Percentiles rank a stretch among this genome's conserved stretches.
These are phyloP conservation scores for Sugiyamaella pinicola DNA, from an alignment of 1,139 yeast genomes.

Conservation along the genomic window DNA sequence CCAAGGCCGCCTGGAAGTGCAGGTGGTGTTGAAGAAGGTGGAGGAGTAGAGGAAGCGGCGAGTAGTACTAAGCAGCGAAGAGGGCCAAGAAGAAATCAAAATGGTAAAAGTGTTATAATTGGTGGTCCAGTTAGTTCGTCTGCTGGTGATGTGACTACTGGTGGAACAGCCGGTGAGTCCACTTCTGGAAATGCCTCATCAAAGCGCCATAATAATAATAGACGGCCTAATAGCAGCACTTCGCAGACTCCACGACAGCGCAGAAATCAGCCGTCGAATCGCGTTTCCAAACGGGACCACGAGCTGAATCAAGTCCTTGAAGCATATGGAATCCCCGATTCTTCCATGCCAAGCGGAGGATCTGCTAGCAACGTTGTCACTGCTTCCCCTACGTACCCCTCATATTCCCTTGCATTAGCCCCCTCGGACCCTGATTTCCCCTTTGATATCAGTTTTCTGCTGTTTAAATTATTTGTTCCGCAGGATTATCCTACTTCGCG, in stretches of 20 bases:
- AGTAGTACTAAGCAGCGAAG: background rate
- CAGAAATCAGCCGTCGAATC: background rate
- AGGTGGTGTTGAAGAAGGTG: background rate
- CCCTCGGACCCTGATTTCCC: slow-evolving; percentile 81
- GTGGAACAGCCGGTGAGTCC: background rate
- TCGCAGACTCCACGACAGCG: background rate
- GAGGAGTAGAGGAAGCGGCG: background rate
- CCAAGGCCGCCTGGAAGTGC: too few species aligned
- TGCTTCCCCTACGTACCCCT: slow-evolving; percentile 3
- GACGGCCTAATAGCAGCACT: background rate
- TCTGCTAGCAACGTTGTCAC: too few species aligned
- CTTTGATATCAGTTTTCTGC: slow-evolving; percentile 56
- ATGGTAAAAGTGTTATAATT: background rate
- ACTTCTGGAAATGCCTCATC: background rate
- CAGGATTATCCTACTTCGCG: slow-evolving; percentile 52
- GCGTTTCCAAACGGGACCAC: slow-evolving; percentile 13
- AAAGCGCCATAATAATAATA: background rate
- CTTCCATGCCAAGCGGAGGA: slow-evolving; percentile 1
- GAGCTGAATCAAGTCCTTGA: slow-evolving; percentile 16
- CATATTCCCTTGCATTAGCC: slow-evolving; percentile 15
- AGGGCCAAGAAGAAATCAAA: background rate
- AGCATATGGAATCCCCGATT: slow-evolving; percentile 15
- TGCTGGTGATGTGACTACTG: background rate
- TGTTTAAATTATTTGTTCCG: slow-evolving; percentile 59
- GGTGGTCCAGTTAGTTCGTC: background rate